Evolutionary conservation across 768 basidiomycete genomes (phyloP).

Genomic region (Boletus fagicola): DNA sequence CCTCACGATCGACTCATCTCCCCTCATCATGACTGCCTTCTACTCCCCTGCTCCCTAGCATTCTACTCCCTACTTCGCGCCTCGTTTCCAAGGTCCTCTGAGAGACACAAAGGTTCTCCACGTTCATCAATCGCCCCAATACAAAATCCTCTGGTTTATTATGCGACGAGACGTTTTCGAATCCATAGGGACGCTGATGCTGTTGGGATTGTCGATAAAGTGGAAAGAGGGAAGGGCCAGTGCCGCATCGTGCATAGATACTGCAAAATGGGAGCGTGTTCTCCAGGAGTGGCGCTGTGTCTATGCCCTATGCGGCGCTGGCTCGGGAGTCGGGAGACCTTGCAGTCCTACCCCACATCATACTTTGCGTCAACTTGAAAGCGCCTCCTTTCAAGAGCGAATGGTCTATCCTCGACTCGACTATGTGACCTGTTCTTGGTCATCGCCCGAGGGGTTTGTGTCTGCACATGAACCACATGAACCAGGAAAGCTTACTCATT

Average conservation of each 20-base stretch:
- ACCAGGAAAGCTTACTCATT: background rate
- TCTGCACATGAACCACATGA: background rate
- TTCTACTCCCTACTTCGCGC: no score
- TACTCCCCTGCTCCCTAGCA: no score
- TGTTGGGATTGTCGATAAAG: background rate
- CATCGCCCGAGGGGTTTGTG: background rate
- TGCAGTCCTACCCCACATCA: no score
- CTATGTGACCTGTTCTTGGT: background rate
- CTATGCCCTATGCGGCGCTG: background rate
- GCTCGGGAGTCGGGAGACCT: no score
- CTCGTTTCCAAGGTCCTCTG: background rate
- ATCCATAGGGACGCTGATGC: background rate
- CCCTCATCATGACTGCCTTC: background rate
- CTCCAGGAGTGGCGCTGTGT: constrained; percentile 14
- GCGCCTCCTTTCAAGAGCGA: background rate
- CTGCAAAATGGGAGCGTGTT: constrained; percentile 18
- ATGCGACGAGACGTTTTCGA: background rate
- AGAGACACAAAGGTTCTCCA: background rate
- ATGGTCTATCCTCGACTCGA: background rate
- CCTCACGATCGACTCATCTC: background rate
- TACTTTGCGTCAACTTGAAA: background rate
- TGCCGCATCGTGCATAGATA: background rate
- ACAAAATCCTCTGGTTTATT: no score
- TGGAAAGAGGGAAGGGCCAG: background rate
- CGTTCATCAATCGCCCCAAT: no score